phyloP scores from a whole-genome alignment of 768 basidiomycete genomes.

The Phaeolepiota aurea region DNA sequence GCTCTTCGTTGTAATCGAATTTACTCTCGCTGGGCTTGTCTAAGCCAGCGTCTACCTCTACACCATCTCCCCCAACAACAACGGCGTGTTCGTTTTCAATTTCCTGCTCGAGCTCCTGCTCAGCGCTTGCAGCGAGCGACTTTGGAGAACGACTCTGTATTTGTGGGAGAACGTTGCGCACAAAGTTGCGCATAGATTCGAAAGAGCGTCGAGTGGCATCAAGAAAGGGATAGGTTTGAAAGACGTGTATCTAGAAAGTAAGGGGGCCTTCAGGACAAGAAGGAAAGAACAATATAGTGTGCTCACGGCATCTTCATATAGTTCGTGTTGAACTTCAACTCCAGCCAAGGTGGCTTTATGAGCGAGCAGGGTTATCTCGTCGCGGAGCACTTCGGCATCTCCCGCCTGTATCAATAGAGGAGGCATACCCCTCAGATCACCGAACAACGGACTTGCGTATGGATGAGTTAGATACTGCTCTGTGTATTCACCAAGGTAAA shows the following conservation, averaged over 20 bases:
- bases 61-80: slow-evolving; percentile 70
- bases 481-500: slow-evolving; percentile 80
- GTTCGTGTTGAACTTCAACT: slow-evolving; percentile 78
- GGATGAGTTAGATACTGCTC: slow-evolving; percentile 89
- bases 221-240: slow-evolving; percentile 82
- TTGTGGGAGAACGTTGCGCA: slow-evolving; percentile 48
- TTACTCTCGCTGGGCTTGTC: neutral
- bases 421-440: slow-evolving; percentile 78
- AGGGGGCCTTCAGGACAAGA: slow-evolving; percentile 4
- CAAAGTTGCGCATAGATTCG: slow-evolving; percentile 62
- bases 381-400: slow-evolving; percentile 91
- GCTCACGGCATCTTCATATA: slow-evolving; percentile 86
- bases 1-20: slow-evolving; percentile 13
- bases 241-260: slow-evolving; percentile 79
- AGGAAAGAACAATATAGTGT: neutral
- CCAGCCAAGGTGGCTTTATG: slow-evolving; percentile 89
- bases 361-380: slow-evolving; percentile 86
- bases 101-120: slow-evolving; percentile 58
- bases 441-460: slow-evolving; percentile 93
- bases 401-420: slow-evolving; percentile 89
- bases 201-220: slow-evolving; percentile 59
- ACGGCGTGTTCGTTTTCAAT: slow-evolving; percentile 59
- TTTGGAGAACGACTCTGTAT: slow-evolving; percentile 42
- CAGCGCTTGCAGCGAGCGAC: slow-evolving; percentile 43
- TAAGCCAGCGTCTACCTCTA: slow-evolving; percentile 18